Evolutionary conservation across 2,329 filamentous ascomycete genomes (phyloP).

Genomic region (Xylogone sp.): DNA sequence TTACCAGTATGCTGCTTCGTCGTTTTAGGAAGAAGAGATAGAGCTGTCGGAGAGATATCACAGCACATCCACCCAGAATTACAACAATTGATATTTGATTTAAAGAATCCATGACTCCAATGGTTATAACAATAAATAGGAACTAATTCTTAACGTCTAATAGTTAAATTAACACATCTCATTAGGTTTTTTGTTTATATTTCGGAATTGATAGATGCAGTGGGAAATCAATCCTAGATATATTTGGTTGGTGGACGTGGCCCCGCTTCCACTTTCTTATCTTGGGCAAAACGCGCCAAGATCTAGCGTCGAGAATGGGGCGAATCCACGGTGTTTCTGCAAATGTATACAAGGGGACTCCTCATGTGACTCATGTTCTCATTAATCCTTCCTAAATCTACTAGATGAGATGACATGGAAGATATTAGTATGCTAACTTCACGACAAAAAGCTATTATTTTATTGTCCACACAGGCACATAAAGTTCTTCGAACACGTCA

Average conservation of each 20-base stretch:
- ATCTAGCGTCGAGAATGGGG: background rate
- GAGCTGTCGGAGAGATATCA: background rate
- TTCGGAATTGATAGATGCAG: background rate
- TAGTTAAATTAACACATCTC: background rate
- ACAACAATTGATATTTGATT: background rate
- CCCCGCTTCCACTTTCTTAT: background rate
- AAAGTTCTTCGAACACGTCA: too few species aligned
- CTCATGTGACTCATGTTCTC: too few species aligned
- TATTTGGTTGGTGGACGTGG: background rate
- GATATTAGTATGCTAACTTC: too few species aligned
- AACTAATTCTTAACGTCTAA: too few species aligned
- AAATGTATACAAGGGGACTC: too few species aligned
- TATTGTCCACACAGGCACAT: too few species aligned
- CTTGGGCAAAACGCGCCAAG: background rate
- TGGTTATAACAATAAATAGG: background rate
- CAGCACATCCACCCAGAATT: background rate
- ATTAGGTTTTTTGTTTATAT: background rate
- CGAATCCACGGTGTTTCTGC: background rate
- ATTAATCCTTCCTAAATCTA: too few species aligned
- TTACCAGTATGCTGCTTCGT: background rate
- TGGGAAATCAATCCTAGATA: background rate
- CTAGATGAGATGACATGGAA: too few species aligned
- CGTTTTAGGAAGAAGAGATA: background rate
- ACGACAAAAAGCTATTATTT: too few species aligned
- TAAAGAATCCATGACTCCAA: background rate